Evolutionary conservation across 2,329 filamentous ascomycete genomes (phyloP), one percentile per base, ranked within the genome.

Genomic region (Ascochyta viciae-villosae): DNA sequence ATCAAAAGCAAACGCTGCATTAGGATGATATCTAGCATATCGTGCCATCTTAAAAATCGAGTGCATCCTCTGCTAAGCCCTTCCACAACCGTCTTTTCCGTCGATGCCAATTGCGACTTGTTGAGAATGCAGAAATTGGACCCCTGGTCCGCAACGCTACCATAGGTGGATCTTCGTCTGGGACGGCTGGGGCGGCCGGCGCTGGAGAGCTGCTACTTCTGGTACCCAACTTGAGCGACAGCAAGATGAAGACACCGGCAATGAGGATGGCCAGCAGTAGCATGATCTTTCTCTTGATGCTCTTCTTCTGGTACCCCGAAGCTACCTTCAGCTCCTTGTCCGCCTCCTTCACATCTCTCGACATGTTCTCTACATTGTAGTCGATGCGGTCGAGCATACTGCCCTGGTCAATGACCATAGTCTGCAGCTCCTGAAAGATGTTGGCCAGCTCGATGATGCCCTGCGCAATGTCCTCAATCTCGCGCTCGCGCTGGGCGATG

Each of bases 381-480:
- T 83, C 81, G 57, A 83, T 82, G 34, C 81, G 77, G 55, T 83
- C 81, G 10, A 83, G 72, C 71, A 83, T 78, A 50, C 76, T 81
- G 26, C 81, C 81, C 61, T 83, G 81, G 58, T 83, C 81, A 40
- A 83, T 83, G 55, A 83, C 92, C 93, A 99, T 98, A 43, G 84
- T 89, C 77, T 99, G 95, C 27, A 99, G 81, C 70, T 99, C 95
- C 60, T 96, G 91, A 80, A 99, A 99, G 46, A 99, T 91, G 74
- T 97, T 95, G 4, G 94, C 91, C 7, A 99, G 82, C 73, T 98
- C 94, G 70, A 99, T 98, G 76, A 99, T 98, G 54, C 95, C 94
- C 74, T 97, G 93, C 2, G 95, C 95, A 61, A 99, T 99, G 67
- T 97, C 93, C 72, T 96, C 96, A 68, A 99, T 99, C 76, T 98